Conservation (phyloP, 306 rosid genomes). For the Herpetospermum pedunculosum region DNA sequence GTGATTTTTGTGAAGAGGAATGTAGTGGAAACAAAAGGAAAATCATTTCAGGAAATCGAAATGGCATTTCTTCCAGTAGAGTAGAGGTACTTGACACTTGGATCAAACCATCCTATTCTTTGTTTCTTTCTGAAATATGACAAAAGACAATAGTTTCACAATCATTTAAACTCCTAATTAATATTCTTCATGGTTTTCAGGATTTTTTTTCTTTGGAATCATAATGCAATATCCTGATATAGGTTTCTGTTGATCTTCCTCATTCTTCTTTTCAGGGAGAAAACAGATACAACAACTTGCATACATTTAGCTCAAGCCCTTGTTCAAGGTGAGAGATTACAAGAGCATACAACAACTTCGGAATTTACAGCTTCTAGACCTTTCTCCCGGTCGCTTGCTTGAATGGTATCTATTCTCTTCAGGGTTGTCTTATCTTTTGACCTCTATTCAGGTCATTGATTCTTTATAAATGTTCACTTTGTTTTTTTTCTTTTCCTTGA, state of each 20-base stretch:
- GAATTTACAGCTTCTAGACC: background rate
- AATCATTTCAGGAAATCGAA: constrained; percentile 93
- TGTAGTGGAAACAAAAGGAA: constrained; percentile 94
- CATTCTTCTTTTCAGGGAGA: background rate
- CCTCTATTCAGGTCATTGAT: background rate
- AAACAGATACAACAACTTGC: background rate
- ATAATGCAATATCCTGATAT: background rate
- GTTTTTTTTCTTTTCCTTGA: background rate
- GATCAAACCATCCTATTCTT: background rate
- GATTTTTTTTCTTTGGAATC: background rate
- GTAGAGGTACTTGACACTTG: constrained; percentile 4
- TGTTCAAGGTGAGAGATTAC: background rate
- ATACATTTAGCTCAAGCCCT: background rate
- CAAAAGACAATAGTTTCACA: background rate
- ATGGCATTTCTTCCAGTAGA: constrained; percentile 66
- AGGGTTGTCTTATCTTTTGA: background rate
- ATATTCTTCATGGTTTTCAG: background rate
- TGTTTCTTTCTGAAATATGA: background rate
- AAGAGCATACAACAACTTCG: background rate
- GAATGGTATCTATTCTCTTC: background rate
- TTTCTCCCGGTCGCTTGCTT: background rate
- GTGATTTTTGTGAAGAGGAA: constrained; percentile 71
- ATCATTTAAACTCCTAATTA: background rate
- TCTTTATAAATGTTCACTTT: background rate
- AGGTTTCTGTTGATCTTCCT: background rate